Percentiles rank a stretch among this genome's conserved stretches.
Conservation (phyloP, 768 basidiomycete genomes). For the Macrolepiota fuliginosa region DNA sequence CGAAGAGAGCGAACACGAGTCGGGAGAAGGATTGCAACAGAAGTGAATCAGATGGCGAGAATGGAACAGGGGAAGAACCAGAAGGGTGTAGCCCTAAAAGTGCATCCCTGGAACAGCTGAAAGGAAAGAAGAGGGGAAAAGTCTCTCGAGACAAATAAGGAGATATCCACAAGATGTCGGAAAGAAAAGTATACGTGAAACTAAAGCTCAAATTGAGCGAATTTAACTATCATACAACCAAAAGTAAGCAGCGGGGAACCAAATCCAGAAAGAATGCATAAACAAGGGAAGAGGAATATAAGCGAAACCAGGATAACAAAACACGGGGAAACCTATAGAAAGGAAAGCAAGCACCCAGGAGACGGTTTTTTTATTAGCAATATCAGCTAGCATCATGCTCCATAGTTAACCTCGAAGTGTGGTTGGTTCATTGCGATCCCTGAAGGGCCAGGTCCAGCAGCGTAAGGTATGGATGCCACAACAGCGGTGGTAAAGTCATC, state of each 20-base stretch:
- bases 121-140: background rate
- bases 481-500: background rate
- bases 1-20: no score
- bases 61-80: background rate
- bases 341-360: background rate
- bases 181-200: background rate
- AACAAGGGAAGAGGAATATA: background rate
- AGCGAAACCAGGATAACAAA: background rate
- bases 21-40: background rate
- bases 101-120: background rate
- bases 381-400: background rate
- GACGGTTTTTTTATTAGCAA: background rate
- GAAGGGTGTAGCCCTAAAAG: background rate
- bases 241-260: background rate
- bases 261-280: background rate
- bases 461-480: background rate
- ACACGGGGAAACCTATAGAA: background rate
- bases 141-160: background rate
- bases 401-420: background rate
- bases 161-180: background rate
- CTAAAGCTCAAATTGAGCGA: background rate
- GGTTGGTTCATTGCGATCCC: background rate
- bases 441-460: background rate
- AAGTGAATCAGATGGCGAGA: background rate
- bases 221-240: conserved; percentile 1